These are phyloP conservation scores for Candida morakotiae DNA, from an alignment of 805 yeast genomes.

Conservation along the genomic window DNA sequence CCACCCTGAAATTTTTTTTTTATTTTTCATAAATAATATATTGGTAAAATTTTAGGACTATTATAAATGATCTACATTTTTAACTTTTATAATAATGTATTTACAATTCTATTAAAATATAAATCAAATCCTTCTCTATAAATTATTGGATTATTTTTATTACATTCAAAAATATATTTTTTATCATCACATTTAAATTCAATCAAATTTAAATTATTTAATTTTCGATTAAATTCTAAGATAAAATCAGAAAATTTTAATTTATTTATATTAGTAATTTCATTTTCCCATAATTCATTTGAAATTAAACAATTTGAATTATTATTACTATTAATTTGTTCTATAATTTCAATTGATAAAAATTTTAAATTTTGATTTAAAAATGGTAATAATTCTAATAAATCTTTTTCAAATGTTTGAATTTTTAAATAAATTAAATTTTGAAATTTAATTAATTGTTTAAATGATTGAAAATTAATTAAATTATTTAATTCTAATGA, in stretches of 20 bases:
- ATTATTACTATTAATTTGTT: slow-evolving; percentile 1
- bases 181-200: slow-evolving; percentile 2
- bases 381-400: slow-evolving; percentile 3
- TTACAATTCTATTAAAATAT: slow-evolving; percentile 7
- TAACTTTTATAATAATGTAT: slow-evolving; percentile 2
- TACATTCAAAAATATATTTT: slow-evolving; percentile 5
- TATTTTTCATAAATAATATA: slow-evolving; percentile 10
- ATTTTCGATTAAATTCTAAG: slow-evolving; percentile 7
- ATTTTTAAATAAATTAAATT: not conserved
- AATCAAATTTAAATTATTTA: slow-evolving; percentile 8
- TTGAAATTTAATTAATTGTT: not conserved
- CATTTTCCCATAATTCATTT: slow-evolving; percentile 3
- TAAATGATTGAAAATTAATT: slow-evolving; percentile 4
- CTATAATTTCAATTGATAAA: slow-evolving; percentile 1
- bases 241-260: slow-evolving; percentile 5
- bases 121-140: slow-evolving; percentile 7
- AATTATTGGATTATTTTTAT: not conserved
- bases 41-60: slow-evolving; percentile 22
- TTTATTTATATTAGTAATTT: slow-evolving; percentile 2
- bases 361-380: slow-evolving; percentile 1
- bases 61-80: slow-evolving; percentile 24
- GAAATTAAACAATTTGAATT: slow-evolving; percentile 4
- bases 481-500: slow-evolving; percentile 2
- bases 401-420: slow-evolving; percentile 5
- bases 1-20: slow-evolving; percentile 36